Base-by-base conservation (phyloP, 495 filamentous ascomycete genomes). In the Podospora didyma region DNA sequence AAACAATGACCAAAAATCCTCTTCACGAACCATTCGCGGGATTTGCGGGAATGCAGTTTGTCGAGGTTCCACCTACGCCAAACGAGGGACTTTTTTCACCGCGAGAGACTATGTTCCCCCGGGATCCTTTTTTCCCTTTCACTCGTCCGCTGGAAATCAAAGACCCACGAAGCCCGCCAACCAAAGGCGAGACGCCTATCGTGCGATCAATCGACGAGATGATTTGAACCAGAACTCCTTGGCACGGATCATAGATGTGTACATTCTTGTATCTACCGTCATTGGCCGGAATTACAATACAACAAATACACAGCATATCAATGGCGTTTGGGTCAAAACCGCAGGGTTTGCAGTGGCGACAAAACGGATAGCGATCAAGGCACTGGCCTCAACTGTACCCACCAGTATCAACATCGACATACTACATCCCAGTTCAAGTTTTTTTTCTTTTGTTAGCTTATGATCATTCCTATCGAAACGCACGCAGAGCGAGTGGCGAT, bases 121-220 rank as follows among this genome's bases (percentile, higher is more conserved):
- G 78, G 44, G 76, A 80, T 51, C 74, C 76, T 0, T 75, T 75
- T 51, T 76, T 65, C 42, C 75, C 78, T 3, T 74, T 79, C 49
- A 70, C 64, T 26, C 69, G 73, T 49, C 79, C 74, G 7, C 52
- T 67, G 23, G 67, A 78, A 26, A 69, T 69, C 3, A 74, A 75
- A 7, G 86, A 89, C 58, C 86, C 86, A 4, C 66, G 86, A 35
- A 87, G 84, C 59, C 86, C 86, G 7, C 82, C 83, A 1, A 82
- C 80, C 14, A 77, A 74, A 57, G 86, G 85, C 6, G 82, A 83
- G 63, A 83, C 78, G 12, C 84, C 85, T n/a, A 87, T 89, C 52
- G 80, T 81, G 41, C 71, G 86, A 49, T 86, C 79, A 23, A 89
- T 89, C 52, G 80, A 83, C 54, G 80, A 83, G 44, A 68, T 83